These are phyloP conservation scores for Camptophora hylomeconis DNA, from an alignment of 2,329 filamentous ascomycete genomes.

Conservation along the genomic window DNA sequence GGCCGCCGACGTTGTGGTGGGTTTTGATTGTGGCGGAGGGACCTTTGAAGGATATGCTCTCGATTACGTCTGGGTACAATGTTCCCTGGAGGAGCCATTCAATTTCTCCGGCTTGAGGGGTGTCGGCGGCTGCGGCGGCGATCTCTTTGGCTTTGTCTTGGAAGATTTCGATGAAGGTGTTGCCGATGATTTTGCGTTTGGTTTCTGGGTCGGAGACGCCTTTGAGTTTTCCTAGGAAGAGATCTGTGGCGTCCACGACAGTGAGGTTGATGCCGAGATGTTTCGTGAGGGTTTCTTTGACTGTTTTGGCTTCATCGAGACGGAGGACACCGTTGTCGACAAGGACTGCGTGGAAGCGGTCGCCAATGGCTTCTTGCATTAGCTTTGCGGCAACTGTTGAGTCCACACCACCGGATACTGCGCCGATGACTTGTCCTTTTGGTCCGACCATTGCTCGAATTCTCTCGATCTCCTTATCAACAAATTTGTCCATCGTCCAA, in stretches of 20 bases:
- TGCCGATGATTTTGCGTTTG: slow-evolving; percentile 85
- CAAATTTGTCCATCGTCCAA: slow-evolving; percentile 80
- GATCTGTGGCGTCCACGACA: slow-evolving; percentile 64
- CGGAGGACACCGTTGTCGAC: slow-evolving; percentile 81
- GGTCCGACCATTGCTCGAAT: slow-evolving; percentile 74
- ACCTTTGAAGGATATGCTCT: slow-evolving; percentile 60
- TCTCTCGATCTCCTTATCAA: slow-evolving; percentile 63
- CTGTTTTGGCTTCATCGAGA: slow-evolving; percentile 68
- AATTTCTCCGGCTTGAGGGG: slow-evolving; percentile 57
- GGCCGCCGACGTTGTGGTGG: slow-evolving; percentile 59
- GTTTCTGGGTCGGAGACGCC: slow-evolving; percentile 70
- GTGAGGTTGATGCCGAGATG: slow-evolving; percentile 85
- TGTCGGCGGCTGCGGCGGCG: slow-evolving; percentile 55
- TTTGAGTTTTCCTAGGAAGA: slow-evolving; percentile 63
- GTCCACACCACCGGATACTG: slow-evolving; percentile 75
- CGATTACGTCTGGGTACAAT: slow-evolving; percentile 63
- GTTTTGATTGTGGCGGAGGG: slow-evolving; percentile 62
- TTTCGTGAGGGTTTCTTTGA: slow-evolving; percentile 64
- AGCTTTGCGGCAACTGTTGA: slow-evolving; percentile 76
- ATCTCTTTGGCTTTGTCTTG: slow-evolving; percentile 66
- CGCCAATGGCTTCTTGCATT: slow-evolving; percentile 75
- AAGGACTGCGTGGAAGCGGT: slow-evolving; percentile 72
- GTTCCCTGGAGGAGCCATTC: slow-evolving; percentile 83
- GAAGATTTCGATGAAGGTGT: slow-evolving; percentile 70
- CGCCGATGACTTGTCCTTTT: slow-evolving; percentile 68